These are phyloP conservation scores for Aspergillus kassunensis DNA, from an alignment of 495 filamentous ascomycete species.

Conservation along the genomic window DNA sequence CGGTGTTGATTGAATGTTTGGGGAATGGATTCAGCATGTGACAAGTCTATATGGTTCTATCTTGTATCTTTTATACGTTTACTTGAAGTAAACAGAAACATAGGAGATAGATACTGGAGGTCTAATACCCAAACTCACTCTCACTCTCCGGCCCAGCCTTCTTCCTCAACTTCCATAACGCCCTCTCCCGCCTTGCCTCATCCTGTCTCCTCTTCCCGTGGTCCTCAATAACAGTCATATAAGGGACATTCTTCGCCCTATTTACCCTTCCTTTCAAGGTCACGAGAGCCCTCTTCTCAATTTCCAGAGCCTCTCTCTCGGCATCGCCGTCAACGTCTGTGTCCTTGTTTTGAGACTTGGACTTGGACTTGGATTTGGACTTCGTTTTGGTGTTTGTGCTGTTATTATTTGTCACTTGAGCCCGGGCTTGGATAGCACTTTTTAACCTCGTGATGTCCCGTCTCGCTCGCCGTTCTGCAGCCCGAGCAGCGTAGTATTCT, in stretches of 20 bases:
- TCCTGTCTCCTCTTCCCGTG: conserved; percentile 31
- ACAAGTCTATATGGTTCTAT: too few relatives aligned
- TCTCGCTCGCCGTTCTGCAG: conserved; percentile 35
- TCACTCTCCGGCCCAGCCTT: conserved; percentile 42
- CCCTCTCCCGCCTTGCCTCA: conserved; percentile 31
- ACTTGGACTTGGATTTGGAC: too few relatives aligned
- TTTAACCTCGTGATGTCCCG: conserved; percentile 15
- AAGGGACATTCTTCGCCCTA: conserved; percentile 42
- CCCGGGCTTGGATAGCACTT: too few relatives aligned
- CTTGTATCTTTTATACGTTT: too few relatives aligned
- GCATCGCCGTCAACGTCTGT: conserved; percentile 3
- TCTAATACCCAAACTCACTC: conserved; percentile 39
- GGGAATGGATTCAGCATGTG: too few relatives aligned
- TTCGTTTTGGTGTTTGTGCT: too few relatives aligned
- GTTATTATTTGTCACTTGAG: too few relatives aligned
- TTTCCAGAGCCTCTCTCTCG: conserved; percentile 10
- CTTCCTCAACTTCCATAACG: conserved; percentile 45
- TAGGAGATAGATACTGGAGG: too few relatives aligned
- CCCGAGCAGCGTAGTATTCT: conserved; percentile 40
- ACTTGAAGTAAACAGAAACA: too few relatives aligned
- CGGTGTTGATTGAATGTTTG: too few relatives aligned
- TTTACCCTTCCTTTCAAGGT: conserved; percentile 32
- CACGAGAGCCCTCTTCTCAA: conserved; percentile 20
- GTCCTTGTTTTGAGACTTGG: not conserved
- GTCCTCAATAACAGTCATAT: conserved; percentile 45